Evolutionary conservation across 345 rosid genomes (phyloP).

Genomic region (Linum tenue): DNA sequence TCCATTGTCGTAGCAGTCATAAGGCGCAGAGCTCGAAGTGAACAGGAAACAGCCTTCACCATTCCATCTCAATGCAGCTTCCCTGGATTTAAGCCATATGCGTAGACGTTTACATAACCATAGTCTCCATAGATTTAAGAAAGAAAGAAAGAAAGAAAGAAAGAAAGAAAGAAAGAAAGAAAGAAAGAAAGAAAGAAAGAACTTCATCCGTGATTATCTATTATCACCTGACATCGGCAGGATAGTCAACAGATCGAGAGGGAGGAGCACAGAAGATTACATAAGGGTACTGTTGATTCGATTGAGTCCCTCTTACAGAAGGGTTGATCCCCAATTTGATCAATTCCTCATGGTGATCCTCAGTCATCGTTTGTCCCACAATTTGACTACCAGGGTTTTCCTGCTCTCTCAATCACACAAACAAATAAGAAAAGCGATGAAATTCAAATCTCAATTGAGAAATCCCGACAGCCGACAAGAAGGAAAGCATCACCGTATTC

Average conservation of each 20-base stretch:
- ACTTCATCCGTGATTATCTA: not conserved
- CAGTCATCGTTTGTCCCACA: constrained; percentile 69
- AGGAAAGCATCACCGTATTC: not conserved
- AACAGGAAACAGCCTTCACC: constrained; percentile 84
- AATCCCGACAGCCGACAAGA: no score
- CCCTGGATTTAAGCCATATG: constrained; percentile 26
- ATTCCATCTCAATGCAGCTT: constrained; percentile 80
- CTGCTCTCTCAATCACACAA: constrained; percentile 22
- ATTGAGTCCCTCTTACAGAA: constrained; percentile 38
- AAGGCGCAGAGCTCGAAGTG: constrained; percentile 86
- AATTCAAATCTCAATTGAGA: not conserved
- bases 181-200: not conserved
- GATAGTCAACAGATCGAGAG: constrained; percentile 61
- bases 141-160: not conserved
- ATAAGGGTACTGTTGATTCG: constrained; percentile 44
- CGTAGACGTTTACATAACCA: no score
- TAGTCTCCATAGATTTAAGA: no score
- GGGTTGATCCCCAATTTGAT: constrained; percentile 71
- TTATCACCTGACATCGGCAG: constrained; percentile 66
- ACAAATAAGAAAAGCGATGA: not conserved
- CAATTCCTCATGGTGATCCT: constrained; percentile 76
- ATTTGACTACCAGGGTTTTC: constrained; percentile 69
- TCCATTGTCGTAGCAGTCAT: constrained; percentile 72
- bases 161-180: no score
- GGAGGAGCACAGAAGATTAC: constrained; percentile 97